phyloP scores from a whole-genome alignment of 2,329 filamentous ascomycete genomes.

The Monascus ruber region DNA sequence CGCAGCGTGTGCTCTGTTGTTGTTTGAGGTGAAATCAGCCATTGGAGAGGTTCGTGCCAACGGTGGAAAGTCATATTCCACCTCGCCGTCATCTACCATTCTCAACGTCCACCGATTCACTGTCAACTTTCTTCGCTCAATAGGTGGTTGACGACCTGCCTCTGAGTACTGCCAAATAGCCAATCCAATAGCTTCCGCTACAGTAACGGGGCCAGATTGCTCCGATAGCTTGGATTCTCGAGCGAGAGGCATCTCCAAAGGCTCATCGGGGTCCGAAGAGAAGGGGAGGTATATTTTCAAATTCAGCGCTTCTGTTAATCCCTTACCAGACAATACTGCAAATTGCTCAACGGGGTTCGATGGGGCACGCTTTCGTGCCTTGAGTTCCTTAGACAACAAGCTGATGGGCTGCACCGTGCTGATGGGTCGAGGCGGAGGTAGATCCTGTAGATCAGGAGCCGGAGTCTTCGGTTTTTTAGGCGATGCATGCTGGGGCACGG shows the following conservation, averaged over 20 bases:
- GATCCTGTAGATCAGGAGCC: slow-evolving; percentile 42
- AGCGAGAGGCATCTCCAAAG: slow-evolving; percentile 47
- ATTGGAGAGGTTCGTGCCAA: slow-evolving; percentile 46
- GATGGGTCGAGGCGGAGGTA: slow-evolving; percentile 51
- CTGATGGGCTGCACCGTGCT: slow-evolving; percentile 47
- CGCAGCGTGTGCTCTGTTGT: slow-evolving; percentile 45
- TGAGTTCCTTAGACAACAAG: slow-evolving; percentile 46
- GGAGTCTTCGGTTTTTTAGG: slow-evolving; percentile 40
- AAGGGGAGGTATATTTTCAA: slow-evolving; percentile 54
- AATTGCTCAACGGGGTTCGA: slow-evolving; percentile 53
- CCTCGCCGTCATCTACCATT: slow-evolving; percentile 58
- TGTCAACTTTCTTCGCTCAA: slow-evolving; percentile 42
- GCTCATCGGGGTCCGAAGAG: slow-evolving; percentile 43
- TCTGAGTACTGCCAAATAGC: slow-evolving; percentile 52
- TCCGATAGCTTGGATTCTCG: slow-evolving; percentile 44
- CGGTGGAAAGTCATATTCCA: slow-evolving; percentile 55
- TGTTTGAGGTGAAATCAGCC: slow-evolving; percentile 56
- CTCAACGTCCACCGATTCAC: slow-evolving; percentile 54
- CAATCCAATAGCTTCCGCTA: slow-evolving; percentile 53
- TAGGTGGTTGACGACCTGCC: slow-evolving; percentile 43
- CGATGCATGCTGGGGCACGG: slow-evolving; percentile 30
- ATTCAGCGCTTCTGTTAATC: slow-evolving; percentile 49
- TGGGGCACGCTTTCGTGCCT: slow-evolving; percentile 44
- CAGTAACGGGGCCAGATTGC: slow-evolving; percentile 39
- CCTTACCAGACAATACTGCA: slow-evolving; percentile 48